Percentiles rank a stretch among this genome's conserved stretches.
Conservation (phyloP, 768 basidiomycete genomes). For the Rhodotorula graminis region DNA sequence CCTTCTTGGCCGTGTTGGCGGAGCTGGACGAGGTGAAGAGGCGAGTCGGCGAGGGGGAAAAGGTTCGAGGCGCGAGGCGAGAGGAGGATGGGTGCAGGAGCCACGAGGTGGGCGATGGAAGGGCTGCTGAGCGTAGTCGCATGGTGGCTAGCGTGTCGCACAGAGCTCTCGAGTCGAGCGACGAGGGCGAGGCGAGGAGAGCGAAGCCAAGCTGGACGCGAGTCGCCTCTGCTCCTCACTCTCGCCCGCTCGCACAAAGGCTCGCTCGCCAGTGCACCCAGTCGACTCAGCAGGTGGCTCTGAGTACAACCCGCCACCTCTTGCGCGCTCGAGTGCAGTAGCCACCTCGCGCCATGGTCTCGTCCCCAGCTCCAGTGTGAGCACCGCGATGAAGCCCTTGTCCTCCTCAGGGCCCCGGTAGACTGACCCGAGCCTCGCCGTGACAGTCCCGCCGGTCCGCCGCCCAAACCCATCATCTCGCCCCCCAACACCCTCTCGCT, state of each 20-base stretch:
- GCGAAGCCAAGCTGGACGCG: background rate
- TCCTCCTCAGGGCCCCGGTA: background rate
- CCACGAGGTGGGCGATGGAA: background rate
- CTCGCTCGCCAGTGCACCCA: background rate
- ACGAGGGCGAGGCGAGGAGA: background rate
- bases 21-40: background rate
- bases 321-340: background rate
- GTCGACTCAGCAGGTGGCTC: fast-evolving
- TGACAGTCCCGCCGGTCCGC: constrained; percentile 1
- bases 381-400: background rate
- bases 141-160: background rate
- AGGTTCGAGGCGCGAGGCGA: background rate
- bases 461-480: constrained; percentile 37
- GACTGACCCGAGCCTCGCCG: too few relatives aligned
- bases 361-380: background rate
- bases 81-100: too few relatives aligned
- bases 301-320: fast-evolving
- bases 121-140: background rate
- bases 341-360: background rate
- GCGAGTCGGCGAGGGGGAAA: background rate
- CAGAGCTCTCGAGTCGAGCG: background rate
- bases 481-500: constrained; percentile 38
- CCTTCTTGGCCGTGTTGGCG: background rate
- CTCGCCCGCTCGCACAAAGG: background rate
- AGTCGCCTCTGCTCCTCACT: background rate